Conservation (phyloP, 1,284 basidiomycete species). For the Papiliotrema terrestris region DNA sequence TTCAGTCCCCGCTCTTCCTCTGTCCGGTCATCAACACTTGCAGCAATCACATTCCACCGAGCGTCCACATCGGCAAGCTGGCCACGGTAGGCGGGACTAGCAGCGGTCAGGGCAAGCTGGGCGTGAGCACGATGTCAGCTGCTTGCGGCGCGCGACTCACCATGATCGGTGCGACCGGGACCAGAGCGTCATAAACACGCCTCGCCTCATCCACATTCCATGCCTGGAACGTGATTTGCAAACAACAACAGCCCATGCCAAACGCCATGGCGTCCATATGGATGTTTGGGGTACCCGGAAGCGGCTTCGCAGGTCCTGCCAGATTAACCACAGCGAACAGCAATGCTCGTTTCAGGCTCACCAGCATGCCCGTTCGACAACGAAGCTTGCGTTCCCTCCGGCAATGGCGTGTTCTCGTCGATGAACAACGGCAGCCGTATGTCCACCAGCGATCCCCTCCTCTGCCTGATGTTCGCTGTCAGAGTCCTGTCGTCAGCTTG, state of each 20-base stretch:
- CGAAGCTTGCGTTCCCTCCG: conserved; percentile 21
- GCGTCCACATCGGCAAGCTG: conserved; percentile 95
- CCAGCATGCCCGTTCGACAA: conserved; percentile 25
- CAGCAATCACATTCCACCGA: conserved; percentile 97
- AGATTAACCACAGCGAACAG: background rate
- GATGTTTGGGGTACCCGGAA: conserved; percentile 62
- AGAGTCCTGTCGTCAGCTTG: conserved; percentile 62
- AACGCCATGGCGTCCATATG: conserved; percentile 99
- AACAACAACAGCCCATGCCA: conserved; percentile 98
- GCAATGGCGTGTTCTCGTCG: conserved; percentile 66
- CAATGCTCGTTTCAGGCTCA: conserved; percentile 8
- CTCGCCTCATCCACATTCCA: conserved; percentile 89
- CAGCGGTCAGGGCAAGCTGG: conserved; percentile 88
- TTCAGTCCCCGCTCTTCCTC: conserved; percentile 86
- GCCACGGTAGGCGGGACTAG: conserved; percentile 90
- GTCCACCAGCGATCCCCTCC: conserved; percentile 88
- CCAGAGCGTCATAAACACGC: conserved; percentile 87
- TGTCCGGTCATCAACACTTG: conserved; percentile 93
- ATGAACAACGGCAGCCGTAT: conserved; percentile 94
- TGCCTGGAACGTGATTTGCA: conserved; percentile 97
- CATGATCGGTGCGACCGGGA: conserved; percentile 92
- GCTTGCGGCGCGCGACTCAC: conserved; percentile 51
- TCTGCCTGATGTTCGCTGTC: conserved; percentile 87
- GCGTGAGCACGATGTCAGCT: conserved; percentile 5
- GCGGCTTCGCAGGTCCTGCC: conserved; percentile 45